Evolutionary conservation across 2,329 filamentous ascomycete genomes (phyloP), one percentile per base, ranked within the genome.

Genomic region (Malbranchea cinnamomea): DNA sequence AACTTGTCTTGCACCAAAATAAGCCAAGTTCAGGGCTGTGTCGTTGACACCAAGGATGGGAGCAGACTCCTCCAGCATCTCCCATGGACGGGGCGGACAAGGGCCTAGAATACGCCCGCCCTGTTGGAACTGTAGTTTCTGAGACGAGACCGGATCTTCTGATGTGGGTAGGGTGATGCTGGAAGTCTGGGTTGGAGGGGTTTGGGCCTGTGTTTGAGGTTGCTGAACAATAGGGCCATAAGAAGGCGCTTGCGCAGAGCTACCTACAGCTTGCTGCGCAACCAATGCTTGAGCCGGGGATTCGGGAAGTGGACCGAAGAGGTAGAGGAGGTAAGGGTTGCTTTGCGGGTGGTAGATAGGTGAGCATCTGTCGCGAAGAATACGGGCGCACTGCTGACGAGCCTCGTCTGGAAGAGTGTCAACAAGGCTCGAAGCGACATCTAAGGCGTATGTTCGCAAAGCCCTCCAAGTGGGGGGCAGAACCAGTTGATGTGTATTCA

Each of bases 361-460:
- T 1, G 56, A 51, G 20, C 50, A 57, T 34, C 50, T 53, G 23
- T 62, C 60, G 31, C 49, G 56, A 18, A 62, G 42, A 22, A 59
- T 54, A 12, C 54, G 52, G 8, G 47, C 48, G 32, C 57, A 59
- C 29, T 59, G 52, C 10, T 53, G 42, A 8, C 57, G 54, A 14
- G 50, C 46, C 28, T 63, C 59, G 22, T 62, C 56, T 10, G 56
- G 50, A 31, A 62, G 51, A 10, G 50, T 48, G 33, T 64, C 60
- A 17, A 59, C 48, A 3, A 63, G 44, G 7, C 53, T 52, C 6
- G 57, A 52, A 7, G 59, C 57, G 9, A 62, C 55, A 34, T 63
- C 60, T 9, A 62, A 43, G 8, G 57, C 51, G 23, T 60, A 53
- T 5, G 53, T 52, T 34, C 56, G 53, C 9, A 57, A 40, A 20